Evolutionary conservation across 2,329 filamentous ascomycete species (phyloP).

Genomic region (Escovopsis sp.): DNA sequence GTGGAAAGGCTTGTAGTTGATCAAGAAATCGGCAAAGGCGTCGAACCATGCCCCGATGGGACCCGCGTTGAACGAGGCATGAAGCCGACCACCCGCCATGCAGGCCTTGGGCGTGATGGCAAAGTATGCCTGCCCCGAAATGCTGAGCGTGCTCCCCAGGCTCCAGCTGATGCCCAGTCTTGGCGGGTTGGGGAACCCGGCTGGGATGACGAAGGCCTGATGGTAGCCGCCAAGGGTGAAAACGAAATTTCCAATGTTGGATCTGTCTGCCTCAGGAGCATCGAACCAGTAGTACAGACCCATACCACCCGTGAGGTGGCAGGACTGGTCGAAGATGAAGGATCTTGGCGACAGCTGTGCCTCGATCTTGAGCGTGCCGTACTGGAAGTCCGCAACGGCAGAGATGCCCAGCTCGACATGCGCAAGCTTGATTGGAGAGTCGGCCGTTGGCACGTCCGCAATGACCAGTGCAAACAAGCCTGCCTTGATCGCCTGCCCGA

Average conservation of each 20-base stretch:
- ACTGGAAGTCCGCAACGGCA: constrained; percentile 18
- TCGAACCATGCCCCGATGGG: constrained; percentile 23
- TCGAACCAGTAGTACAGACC: constrained; percentile 25
- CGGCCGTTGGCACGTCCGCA: constrained; percentile 14
- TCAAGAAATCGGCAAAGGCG: constrained; percentile 23
- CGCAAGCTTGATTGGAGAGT: constrained; percentile 12
- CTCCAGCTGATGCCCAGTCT: constrained; percentile 24
- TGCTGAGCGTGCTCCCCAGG: constrained; percentile 14
- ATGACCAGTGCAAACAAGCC: constrained; percentile 18
- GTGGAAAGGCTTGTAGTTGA: constrained; percentile 24
- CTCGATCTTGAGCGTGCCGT: constrained; percentile 20
- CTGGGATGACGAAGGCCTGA: constrained; percentile 17
- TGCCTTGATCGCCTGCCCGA: constrained; percentile 15
- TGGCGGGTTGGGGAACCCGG: constrained; percentile 21
- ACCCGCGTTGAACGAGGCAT: constrained; percentile 15
- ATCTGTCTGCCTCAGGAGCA: constrained; percentile 6
- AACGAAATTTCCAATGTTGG: constrained; percentile 23
- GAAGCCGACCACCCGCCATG: constrained; percentile 25
- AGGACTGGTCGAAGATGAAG: constrained; percentile 22
- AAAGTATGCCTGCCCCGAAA: constrained; percentile 27
- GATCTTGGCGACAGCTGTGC: constrained; percentile 24
- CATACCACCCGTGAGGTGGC: constrained; percentile 27
- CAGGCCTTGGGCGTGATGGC: constrained; percentile 27
- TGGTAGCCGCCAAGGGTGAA: constrained; percentile 32
- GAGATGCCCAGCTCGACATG: constrained; percentile 24